Evolutionary conservation across 73 alveolate genomes (phyloP).

Genomic region (Stentor coeruleus): DNA sequence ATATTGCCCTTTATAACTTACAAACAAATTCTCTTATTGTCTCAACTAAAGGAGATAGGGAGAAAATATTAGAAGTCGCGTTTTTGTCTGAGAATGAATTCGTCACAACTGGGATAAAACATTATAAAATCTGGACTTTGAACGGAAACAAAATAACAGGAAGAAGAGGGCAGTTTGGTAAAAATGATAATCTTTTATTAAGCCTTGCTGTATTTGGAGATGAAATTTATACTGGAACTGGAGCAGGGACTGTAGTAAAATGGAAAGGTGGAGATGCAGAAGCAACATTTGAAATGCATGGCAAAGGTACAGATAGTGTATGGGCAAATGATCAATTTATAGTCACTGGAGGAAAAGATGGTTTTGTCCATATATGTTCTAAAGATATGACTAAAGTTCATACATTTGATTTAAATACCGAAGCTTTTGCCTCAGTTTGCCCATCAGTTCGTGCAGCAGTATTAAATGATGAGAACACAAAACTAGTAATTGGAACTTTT

Average conservation of each 20-base stretch:
- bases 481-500: slow-evolving; percentile 68
- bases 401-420: neutral
- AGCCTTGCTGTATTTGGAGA: slow-evolving; percentile 52
- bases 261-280: slow-evolving; percentile 70
- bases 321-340: slow-evolving; percentile 47
- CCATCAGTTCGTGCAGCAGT: slow-evolving; percentile 71
- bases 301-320: slow-evolving; percentile 1
- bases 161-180: slow-evolving; percentile 45
- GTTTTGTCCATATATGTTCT: slow-evolving; percentile 52
- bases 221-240: slow-evolving; percentile 68
- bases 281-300: slow-evolving; percentile 37
- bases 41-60: slow-evolving; percentile 17
- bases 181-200: slow-evolving; percentile 49
- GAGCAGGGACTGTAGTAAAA: slow-evolving; percentile 32
- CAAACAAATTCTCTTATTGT: slow-evolving; percentile 30
- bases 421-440: slow-evolving; percentile 28
- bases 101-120: slow-evolving; percentile 92
- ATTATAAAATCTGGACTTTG: slow-evolving; percentile 75
- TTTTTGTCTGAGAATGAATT: slow-evolving; percentile 76
- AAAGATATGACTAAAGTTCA: neutral
- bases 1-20: slow-evolving; percentile 68
- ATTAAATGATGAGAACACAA: slow-evolving; percentile 34
- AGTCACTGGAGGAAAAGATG: slow-evolving; percentile 94
- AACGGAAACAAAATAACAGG: neutral
- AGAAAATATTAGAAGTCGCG: slow-evolving; percentile 60